Conservation (phyloP, 306 rosid genomes). For the Albizia julibrissin region DNA sequence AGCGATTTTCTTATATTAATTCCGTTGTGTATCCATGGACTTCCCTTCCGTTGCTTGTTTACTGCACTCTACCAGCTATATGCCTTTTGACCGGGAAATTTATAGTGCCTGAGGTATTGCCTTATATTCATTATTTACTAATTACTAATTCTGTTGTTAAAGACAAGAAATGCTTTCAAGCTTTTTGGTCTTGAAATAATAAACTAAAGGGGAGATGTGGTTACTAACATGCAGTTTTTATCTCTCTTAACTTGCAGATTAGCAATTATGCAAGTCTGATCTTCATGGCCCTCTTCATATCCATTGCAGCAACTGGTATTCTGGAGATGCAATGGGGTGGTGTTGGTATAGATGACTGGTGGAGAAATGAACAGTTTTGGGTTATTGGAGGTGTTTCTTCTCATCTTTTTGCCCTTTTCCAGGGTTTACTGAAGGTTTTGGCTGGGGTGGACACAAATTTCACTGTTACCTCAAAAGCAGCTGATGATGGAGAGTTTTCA, state of each 20-base stretch:
- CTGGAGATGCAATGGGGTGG: constrained; percentile 99
- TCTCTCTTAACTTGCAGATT: constrained; percentile 55
- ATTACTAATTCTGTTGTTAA: neutral
- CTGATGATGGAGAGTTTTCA: constrained; percentile 91
- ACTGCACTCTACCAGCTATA: constrained; percentile 92
- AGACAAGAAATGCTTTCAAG: neutral
- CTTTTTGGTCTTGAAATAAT: neutral
- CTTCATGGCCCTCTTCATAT: constrained; percentile 89
- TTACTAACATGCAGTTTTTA: constrained; percentile 18
- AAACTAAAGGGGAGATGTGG: neutral
- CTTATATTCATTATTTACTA: constrained; percentile 15
- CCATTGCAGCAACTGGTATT: constrained; percentile 87
- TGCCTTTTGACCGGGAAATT: constrained; percentile 92
- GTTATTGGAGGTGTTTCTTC: constrained; percentile 96
- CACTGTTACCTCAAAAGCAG: constrained; percentile 94
- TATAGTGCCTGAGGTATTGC: constrained; percentile 92
- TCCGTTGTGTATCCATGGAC: constrained; percentile 94
- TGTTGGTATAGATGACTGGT: constrained; percentile 91
- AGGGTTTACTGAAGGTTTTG: constrained; percentile 91
- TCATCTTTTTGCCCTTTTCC: constrained; percentile 86
- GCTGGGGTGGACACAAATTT: constrained; percentile 94
- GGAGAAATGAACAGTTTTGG: constrained; percentile 99
- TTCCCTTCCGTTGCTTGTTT: constrained; percentile 83
- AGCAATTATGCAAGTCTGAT: constrained; percentile 93
- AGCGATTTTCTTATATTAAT: constrained; percentile 85